These are phyloP conservation scores for Torulaspora microellipsoides DNA, from an alignment of 805 yeast species.

Conservation along the genomic window DNA sequence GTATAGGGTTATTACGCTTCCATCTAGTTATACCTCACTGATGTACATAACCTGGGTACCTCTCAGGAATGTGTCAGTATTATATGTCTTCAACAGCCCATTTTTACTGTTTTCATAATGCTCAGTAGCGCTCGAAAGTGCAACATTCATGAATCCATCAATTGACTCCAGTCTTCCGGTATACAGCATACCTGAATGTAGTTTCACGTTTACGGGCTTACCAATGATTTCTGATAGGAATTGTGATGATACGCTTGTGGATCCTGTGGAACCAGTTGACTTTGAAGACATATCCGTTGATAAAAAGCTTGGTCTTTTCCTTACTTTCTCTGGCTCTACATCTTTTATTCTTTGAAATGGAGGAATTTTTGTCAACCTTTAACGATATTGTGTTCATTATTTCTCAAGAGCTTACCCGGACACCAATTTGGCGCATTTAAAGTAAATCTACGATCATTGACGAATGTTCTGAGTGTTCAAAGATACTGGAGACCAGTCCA, in stretches of 20 bases:
- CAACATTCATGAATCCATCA: conserved; percentile 96
- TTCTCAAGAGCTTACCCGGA: too few species aligned
- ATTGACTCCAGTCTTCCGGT: conserved; percentile 75
- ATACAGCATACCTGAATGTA: conserved; percentile 84
- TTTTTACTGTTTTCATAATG: conserved; percentile 32
- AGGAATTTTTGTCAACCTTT: too few species aligned
- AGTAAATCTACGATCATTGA: too few species aligned
- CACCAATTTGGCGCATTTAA: too few species aligned
- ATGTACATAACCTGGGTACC: conserved; percentile 37
- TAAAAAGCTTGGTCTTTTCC: too few species aligned
- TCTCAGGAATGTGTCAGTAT: conserved; percentile 34
- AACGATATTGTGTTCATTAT: too few species aligned
- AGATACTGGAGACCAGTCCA: too few species aligned
- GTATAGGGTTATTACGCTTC: background rate
- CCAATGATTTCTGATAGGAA: conserved; percentile 80
- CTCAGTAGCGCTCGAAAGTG: conserved; percentile 74
- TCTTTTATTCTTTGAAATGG: too few species aligned
- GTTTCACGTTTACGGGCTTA: conserved; percentile 71
- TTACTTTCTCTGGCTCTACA: too few species aligned
- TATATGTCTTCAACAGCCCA: conserved; percentile 30
- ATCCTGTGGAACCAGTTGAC: background rate
- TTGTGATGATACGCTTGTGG: conserved; percentile 54
- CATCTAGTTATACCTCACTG: conserved; percentile 26
- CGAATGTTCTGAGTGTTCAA: too few species aligned
- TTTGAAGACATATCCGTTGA: conserved; percentile 3